Base-by-base conservation (phyloP, 2,329 filamentous ascomycete species). In the Aspergillus hortae region DNA sequence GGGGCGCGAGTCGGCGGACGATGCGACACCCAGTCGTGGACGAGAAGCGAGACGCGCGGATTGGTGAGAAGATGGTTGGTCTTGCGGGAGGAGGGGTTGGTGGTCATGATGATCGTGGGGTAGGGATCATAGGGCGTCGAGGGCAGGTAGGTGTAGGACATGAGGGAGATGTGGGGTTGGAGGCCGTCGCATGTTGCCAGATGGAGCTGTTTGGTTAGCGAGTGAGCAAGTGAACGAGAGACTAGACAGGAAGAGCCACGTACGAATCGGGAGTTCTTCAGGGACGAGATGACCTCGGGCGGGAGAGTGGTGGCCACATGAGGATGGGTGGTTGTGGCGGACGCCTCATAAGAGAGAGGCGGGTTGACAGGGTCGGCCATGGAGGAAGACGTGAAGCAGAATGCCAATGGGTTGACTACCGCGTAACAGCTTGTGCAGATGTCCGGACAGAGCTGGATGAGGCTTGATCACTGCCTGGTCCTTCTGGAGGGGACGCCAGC, bases 81-180 rank as follows among this genome's bases (percentile, higher is more conserved):
- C 60, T 87, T 84, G 33, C 81, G 73, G 3, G 86, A 83, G 62
- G 87, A 87, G 19, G 88, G 83, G 63, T 92, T 85, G 3, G 88
- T 95, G 51, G 94, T 97, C 88, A 92, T 92, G 79, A 97, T 88
- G 67, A 97, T 95, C 58, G 91, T 88, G n/a, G 90, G 87, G n/a
- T 77, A 74, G 47, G 80, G 67, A 36, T 83, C 81, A 71, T 85
- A 87, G 36, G 85, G 86, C 14, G 88, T 89, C 5, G 81, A 85
- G 36, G 91, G 88, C 19, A 99, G 87, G 75, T 96, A 97, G 67
- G 94, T 97, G 78, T 97, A 97, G 78, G 95, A 96, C 94, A 99
- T 99, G 59, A 99, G 84, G 35, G 91, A 95, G 60, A 97, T 90
- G 70, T 97, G 90, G 9, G 94, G 94, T 57, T 85, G 79, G 65